Evolutionary conservation across 371 early-diverging fungal genomes (phyloP), one percentile per base, ranked within the genome.

Genomic region (Mortierella sp.): DNA sequence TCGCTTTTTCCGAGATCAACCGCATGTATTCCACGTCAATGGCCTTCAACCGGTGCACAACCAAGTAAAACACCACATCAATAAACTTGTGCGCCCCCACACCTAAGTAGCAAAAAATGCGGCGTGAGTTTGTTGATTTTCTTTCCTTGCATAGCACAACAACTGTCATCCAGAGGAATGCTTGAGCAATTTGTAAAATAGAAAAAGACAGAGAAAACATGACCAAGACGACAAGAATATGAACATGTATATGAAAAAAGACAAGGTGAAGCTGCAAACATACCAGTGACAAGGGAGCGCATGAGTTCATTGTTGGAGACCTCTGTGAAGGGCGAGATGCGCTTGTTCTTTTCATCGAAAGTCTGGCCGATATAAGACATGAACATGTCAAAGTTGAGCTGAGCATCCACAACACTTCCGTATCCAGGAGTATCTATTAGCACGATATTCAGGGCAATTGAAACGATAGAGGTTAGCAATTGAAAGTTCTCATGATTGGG

Each of bases 1-100:
- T 92, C 78, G 91, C 91, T 72, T 91, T 79, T 43, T 91, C 89
- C 38, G 90, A 90, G n/a, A 95, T 82, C 12, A 88, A 81, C 43
- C 91, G 90, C 93, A 94, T 92, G 84, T 91, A 95, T 83, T 95
- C 95, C 56, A 94, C 84, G 82, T 96, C 96, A n/a, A 94, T 93
- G 51, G 93, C 90, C 81, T 94, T 93, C 14, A 94, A 56, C 43
- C 94, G 89, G 82, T 92, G 93, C 71, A 92, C 88, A 63, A 94
- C 91, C 54, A 93, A 81, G 75, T 94, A 95, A 18, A 96, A 81
- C 81, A 94, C 94, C 7, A 88, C 91, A 78, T 96, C 95, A 56
- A 96, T 88, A 83, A 95, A 91, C 48, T 90, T 91, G 78, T 95
- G 93, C 2, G 70, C 79, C 27, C 81, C 81, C 48, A 77, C 86